Conservation (phyloP, 495 filamentous ascomycete genomes). For the Pseudevernia furfuracea region DNA sequence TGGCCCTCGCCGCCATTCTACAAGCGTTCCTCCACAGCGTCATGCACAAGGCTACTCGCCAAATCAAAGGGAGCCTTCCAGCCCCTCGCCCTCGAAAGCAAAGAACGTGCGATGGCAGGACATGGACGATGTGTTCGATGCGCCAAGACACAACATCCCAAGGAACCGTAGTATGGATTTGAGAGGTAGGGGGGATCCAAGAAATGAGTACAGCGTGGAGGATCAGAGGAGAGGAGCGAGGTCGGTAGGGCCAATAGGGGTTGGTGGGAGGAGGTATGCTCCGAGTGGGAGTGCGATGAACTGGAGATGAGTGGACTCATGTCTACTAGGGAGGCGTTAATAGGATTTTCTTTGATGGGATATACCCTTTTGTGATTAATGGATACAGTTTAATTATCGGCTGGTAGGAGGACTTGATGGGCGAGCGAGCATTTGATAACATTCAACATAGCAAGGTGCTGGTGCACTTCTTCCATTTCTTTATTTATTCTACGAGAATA, state of each 20-base stretch:
- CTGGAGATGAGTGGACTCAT: constrained; percentile 1
- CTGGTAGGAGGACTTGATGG: background rate
- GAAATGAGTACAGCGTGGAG: background rate
- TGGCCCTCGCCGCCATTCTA: constrained; percentile 7
- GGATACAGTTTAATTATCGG: background rate
- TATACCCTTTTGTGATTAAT: constrained; percentile 5
- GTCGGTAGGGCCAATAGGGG: constrained; percentile 6
- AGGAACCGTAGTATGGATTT: constrained; percentile 6
- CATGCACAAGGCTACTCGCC: constrained; percentile 4
- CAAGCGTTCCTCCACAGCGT: constrained; percentile 8
- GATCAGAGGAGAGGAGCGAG: constrained; percentile 17
- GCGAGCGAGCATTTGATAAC: constrained; percentile 2
- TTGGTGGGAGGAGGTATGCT: constrained; percentile 22
- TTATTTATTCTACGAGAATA: background rate
- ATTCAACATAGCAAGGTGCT: background rate
- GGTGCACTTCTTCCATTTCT: background rate
- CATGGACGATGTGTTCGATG: constrained; percentile 7
- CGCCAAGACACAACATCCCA: constrained; percentile 5
- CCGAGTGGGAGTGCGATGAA: background rate
- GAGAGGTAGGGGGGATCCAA: background rate
- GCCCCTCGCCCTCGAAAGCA: background rate
- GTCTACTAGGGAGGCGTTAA: background rate
- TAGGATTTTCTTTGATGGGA: constrained; percentile 1
- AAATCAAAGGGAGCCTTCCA: constrained; percentile 6
- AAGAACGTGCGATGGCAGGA: constrained; percentile 17